These are phyloP conservation scores for Paralagenidium karlingii DNA, from an alignment of 352 stramenopile genomes.

Conservation along the genomic window DNA sequence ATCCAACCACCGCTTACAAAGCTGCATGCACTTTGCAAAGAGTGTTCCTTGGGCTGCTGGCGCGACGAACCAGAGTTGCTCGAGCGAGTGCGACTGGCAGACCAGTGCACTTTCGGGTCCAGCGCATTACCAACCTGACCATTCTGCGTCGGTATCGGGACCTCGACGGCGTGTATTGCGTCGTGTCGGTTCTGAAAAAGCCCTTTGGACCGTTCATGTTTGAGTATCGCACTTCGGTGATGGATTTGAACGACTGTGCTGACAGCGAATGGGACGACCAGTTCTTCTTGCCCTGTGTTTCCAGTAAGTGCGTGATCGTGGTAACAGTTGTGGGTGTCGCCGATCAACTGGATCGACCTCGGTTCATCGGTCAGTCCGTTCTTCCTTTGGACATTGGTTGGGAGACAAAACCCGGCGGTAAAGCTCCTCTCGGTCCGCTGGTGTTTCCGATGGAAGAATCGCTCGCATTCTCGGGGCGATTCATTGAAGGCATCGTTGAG, in stretches of 20 bases:
- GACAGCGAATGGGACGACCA: slow-evolving; percentile 41
- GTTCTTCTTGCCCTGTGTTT: slow-evolving; percentile 75
- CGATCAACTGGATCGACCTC: slow-evolving; percentile 8
- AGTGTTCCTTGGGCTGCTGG: too few species aligned
- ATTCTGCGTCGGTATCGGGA: too few species aligned
- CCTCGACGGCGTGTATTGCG: slow-evolving; percentile 51
- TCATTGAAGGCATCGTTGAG: slow-evolving; percentile 41
- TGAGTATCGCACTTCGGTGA: slow-evolving; percentile 56
- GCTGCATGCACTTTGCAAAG: too few species aligned
- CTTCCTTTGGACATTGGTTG: slow-evolving; percentile 42
- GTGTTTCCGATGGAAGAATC: slow-evolving; percentile 62
- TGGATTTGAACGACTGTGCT: background rate
- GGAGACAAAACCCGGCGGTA: slow-evolving; percentile 26
- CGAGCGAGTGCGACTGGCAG: too few species aligned
- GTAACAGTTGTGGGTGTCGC: slow-evolving; percentile 62
- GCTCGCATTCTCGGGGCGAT: slow-evolving; percentile 4
- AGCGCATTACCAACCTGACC: too few species aligned
- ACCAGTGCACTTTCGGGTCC: too few species aligned
- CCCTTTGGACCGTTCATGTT: slow-evolving; percentile 82
- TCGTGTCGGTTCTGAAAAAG: slow-evolving; percentile 75
- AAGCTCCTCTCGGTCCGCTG: slow-evolving; percentile 49
- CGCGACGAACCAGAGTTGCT: too few species aligned
- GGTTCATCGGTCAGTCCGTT: slow-evolving; percentile 59
- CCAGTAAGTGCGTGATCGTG: slow-evolving; percentile 67
- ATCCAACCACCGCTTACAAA: too few species aligned